Conservation (phyloP, 768 basidiomycete species). For the Mrakia hoshinonis region DNA sequence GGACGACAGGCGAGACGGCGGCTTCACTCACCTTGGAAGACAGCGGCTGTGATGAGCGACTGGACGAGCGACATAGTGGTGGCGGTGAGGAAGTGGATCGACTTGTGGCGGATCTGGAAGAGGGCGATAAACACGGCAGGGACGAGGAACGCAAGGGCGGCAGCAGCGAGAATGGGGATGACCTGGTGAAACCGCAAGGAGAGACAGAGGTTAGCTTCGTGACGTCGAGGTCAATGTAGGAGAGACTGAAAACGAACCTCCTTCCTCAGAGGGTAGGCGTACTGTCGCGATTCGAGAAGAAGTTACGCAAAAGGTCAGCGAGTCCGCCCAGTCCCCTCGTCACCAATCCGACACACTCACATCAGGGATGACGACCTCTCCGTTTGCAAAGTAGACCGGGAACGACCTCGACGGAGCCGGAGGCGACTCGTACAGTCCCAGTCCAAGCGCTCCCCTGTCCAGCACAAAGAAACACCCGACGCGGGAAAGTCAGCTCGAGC, state of each 20-base stretch:
- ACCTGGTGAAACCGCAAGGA: slow-evolving; percentile 47
- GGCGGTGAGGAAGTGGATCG: slow-evolving; percentile 46
- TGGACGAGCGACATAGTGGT: slow-evolving; percentile 53
- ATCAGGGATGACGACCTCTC: slow-evolving; percentile 50
- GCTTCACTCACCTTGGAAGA: too few relatives aligned
- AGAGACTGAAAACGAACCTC: slow-evolving; percentile 49
- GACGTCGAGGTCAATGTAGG: slow-evolving; percentile 38
- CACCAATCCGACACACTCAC: slow-evolving; percentile 37
- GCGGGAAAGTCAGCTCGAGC: not conserved
- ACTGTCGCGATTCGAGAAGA: not conserved
- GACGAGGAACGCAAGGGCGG: slow-evolving; percentile 50
- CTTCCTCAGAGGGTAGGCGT: not conserved
- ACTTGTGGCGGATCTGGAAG: slow-evolving; percentile 51
- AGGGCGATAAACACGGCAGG: slow-evolving; percentile 53
- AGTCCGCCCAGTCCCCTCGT: not conserved
- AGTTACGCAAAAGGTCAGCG: not conserved
- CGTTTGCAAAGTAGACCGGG: slow-evolving; percentile 46
- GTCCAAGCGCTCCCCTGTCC: slow-evolving; percentile 28
- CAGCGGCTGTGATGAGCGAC: slow-evolving; percentile 46
- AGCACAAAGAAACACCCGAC: too few relatives aligned
- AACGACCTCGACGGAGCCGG: slow-evolving; percentile 48
- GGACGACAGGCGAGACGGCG: too few relatives aligned
- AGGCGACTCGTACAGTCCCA: not conserved
- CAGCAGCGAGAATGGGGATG: slow-evolving; percentile 30
- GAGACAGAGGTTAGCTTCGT: too few relatives aligned